These are phyloP conservation scores for Linanthus parryae DNA, from an alignment of 148 eudicot species.

Conservation along the genomic window DNA sequence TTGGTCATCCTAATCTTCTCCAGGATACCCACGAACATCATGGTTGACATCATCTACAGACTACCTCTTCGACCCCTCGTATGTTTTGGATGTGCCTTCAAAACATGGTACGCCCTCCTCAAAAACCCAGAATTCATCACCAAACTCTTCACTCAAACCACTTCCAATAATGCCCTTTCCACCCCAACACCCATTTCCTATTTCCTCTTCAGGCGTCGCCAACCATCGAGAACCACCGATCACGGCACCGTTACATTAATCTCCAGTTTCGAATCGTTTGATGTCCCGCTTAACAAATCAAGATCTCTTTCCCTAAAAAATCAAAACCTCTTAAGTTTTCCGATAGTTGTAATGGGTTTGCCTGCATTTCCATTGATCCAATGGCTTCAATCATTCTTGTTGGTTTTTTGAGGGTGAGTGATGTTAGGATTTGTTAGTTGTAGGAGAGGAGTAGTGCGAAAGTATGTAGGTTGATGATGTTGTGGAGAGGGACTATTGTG, in stretches of 20 bases:
- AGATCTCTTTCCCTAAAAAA: slow-evolving; percentile 9
- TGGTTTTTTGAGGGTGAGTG: too few species aligned
- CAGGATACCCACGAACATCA: slow-evolving; percentile 23
- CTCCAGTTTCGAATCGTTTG: not conserved
- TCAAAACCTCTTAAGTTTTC: slow-evolving; percentile 10
- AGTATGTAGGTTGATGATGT: too few species aligned
- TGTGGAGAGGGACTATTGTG: too few species aligned
- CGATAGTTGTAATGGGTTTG: slow-evolving; percentile 19
- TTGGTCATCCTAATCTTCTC: too few species aligned
- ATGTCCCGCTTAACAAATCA: slow-evolving; percentile 12
- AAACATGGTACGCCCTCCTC: slow-evolving; percentile 24
- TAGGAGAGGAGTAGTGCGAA: too few species aligned
- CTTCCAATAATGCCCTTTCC: not conserved
- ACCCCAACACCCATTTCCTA: not conserved
- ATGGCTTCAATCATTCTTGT: slow-evolving; percentile 14
- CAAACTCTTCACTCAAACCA: slow-evolving; percentile 4
- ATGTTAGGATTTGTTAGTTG: too few species aligned
- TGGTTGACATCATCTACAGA: slow-evolving; percentile 22
- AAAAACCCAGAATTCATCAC: slow-evolving; percentile 18
- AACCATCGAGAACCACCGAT: too few species aligned
- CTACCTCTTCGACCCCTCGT: slow-evolving; percentile 16
- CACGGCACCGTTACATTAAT: not conserved
- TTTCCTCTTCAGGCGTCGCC: slow-evolving; percentile 4
- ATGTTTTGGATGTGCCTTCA: slow-evolving; percentile 22
- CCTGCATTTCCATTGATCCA: slow-evolving; percentile 15